phyloP scores from a whole-genome alignment of 495 filamentous ascomycete species.

The Neurospora intermedia region DNA sequence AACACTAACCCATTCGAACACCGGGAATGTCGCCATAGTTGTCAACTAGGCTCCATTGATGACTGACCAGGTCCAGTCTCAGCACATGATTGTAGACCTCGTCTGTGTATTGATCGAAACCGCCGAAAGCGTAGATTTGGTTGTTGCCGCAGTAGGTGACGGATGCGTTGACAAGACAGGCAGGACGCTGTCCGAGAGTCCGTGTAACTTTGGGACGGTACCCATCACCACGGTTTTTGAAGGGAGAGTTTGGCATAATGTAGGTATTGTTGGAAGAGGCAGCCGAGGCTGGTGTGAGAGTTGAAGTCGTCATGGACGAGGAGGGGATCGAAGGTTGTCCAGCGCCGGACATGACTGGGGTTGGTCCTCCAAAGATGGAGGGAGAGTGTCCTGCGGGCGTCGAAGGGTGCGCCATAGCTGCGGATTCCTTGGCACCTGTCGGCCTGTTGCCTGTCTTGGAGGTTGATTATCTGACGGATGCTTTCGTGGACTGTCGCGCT shows the following conservation, averaged over 20 bases:
- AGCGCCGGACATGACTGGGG: background rate
- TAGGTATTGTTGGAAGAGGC: conserved; percentile 65
- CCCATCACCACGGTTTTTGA: conserved; percentile 53
- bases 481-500: background rate
- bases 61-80: conserved; percentile 67
- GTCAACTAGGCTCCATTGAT: conserved; percentile 91
- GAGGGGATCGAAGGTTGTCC: conserved; percentile 8
- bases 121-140: conserved; percentile 94
- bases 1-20: conserved; percentile 78
- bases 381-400: conserved; percentile 14
- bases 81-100: conserved; percentile 99
- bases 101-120: conserved; percentile 98
- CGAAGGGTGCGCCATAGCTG: conserved; percentile 22
- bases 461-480: background rate
- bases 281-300: conserved; percentile 37
- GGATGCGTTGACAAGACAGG: conserved; percentile 93
- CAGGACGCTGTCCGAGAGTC: conserved; percentile 76
- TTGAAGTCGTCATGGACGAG: conserved; percentile 14
- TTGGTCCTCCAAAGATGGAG: conserved; percentile 26
- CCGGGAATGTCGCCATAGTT: conserved; percentile 98
- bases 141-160: conserved; percentile 95
- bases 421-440: background rate
- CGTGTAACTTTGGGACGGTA: conserved; percentile 75
- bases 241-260: conserved; percentile 73
- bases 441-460: background rate